phyloP scores from a whole-genome alignment of 805 yeast species.

The Phaffomyces antillensis region DNA sequence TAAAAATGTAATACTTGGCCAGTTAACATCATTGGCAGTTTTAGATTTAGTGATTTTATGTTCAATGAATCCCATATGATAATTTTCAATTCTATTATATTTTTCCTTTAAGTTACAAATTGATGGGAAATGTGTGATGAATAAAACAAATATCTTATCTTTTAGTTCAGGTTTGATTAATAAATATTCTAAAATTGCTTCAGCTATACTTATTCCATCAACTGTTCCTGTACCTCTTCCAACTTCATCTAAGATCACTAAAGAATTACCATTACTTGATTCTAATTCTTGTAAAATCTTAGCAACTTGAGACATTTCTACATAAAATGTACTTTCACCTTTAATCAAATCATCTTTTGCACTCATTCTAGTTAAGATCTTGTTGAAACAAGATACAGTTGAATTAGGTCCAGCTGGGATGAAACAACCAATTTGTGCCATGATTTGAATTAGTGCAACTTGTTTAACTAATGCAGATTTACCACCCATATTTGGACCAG shows the following conservation, averaged over 20 bases:
- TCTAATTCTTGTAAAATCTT: slow-evolving; percentile 64
- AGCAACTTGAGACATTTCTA: slow-evolving; percentile 93
- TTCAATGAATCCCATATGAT: slow-evolving; percentile 71
- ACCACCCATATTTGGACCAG: slow-evolving; percentile 98
- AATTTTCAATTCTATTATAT: slow-evolving; percentile 61
- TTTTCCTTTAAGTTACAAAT: slow-evolving; percentile 69
- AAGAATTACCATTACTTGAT: slow-evolving; percentile 48
- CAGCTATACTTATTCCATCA: slow-evolving; percentile 96
- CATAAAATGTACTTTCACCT: slow-evolving; percentile 93
- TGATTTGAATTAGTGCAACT: slow-evolving; percentile 74
- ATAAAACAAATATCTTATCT: slow-evolving; percentile 67
- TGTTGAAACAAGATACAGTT: slow-evolving; percentile 76
- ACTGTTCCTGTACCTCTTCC: slow-evolving; percentile 80
- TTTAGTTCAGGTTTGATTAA: slow-evolving; percentile 41
- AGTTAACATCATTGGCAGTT: slow-evolving; percentile 24
- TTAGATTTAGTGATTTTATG: slow-evolving; percentile 14
- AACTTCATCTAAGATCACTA: slow-evolving; percentile 86
- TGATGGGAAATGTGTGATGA: slow-evolving; percentile 96
- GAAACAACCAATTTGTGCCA: slow-evolving; percentile 80
- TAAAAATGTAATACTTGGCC: slow-evolving; percentile 69
- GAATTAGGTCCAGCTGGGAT: slow-evolving; percentile 70
- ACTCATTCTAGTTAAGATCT: slow-evolving; percentile 91
- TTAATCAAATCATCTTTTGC: slow-evolving; percentile 96
- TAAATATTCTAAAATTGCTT: slow-evolving; percentile 86
- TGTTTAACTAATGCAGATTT: slow-evolving; percentile 90